Base-by-base conservation (phyloP, 257 asterid genomes). In the Ophiorrhiza pumila region DNA sequence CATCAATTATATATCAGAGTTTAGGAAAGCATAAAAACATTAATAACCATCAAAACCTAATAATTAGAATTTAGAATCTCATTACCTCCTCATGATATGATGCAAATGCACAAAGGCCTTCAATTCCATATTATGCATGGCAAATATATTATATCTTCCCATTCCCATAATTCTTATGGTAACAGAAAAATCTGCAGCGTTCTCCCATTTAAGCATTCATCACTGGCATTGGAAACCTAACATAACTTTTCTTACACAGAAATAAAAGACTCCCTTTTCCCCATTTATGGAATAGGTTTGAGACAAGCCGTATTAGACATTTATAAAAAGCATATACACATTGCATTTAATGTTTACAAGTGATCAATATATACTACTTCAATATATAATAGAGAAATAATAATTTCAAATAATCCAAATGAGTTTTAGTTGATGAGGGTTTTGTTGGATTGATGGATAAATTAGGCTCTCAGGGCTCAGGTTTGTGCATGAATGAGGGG, bases 401-500 rank as follows among this genome's bases (percentile, higher is more conserved):
- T 23, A 20, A 10, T 35, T 5, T 53, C 45, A 22, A n/a, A n/a
- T n/a, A 35, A 23, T n/a, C 23, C 64, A 53, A 29, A 5, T 9
- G 3, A 59, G 7, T n/a, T n/a, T n/a, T n/a, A 31, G 29, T 43
- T 15, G 41, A 43, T n/a, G 50, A 71, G 22, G 47, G 57, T 35
- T 52, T n/a, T n/a, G n/a, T 27, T 42, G 0, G 25, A 23, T 23
- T 4, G 17, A 23, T 46, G 7, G 55, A 45, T 58, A 17, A 27
- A 3, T 2, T 2, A 29, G 4, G 41, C 45, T n/a, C 5, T 69
- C 20, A 75, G 15, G 74, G 80, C 25, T 71, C 73, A 14, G 56
- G 77, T 60, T 75, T 75, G 37, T 68, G 71, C 66, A 75, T 42
- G 75, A 73, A 79, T 39, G 76, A 52, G 39, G 80, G 67, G 39